Percentiles rank a stretch among this genome's conserved stretches.
phyloP scores from a whole-genome alignment of 1,139 yeast genomes.

The Yamadazyma dendronema region DNA sequence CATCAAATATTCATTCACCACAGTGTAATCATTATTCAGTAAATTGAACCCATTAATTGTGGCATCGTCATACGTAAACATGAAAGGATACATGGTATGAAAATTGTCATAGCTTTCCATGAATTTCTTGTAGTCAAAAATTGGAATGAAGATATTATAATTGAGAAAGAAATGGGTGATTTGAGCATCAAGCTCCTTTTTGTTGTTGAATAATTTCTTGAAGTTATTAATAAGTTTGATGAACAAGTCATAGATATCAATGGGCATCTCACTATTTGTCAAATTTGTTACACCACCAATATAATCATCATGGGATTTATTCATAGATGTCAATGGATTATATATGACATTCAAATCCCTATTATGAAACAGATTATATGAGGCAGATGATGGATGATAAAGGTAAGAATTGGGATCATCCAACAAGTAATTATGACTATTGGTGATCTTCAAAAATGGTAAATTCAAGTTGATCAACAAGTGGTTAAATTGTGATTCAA shows the following conservation, averaged over 20 bases:
- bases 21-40: slow-evolving; percentile 49
- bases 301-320: slow-evolving; percentile 20
- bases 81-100: slow-evolving; percentile 55
- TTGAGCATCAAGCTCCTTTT: slow-evolving; percentile 51
- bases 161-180: slow-evolving; percentile 54
- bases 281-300: slow-evolving; percentile 18
- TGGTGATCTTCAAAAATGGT: slow-evolving; percentile 47
- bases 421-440: slow-evolving; percentile 44
- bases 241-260: slow-evolving; percentile 45
- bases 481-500: slow-evolving; percentile 50
- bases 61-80: slow-evolving; percentile 50
- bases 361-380: slow-evolving; percentile 40
- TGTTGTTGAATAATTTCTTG: slow-evolving; percentile 42
- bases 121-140: slow-evolving; percentile 57
- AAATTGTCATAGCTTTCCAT: slow-evolving; percentile 58
- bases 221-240: slow-evolving; percentile 47
- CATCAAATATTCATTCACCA: slow-evolving; percentile 52
- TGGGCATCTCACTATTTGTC: slow-evolving; percentile 30
- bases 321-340: slow-evolving; percentile 41
- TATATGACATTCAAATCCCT: slow-evolving; percentile 42
- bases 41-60: slow-evolving; percentile 51
- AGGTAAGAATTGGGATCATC: slow-evolving; percentile 46
- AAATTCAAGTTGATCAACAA: slow-evolving; percentile 43
- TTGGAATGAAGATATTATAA: slow-evolving; percentile 57
- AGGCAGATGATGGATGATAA: slow-evolving; percentile 43